These are phyloP conservation scores for Botrytis pseudocinerea DNA, from an alignment of 2,329 filamentous ascomycete genomes.

Conservation along the genomic window DNA sequence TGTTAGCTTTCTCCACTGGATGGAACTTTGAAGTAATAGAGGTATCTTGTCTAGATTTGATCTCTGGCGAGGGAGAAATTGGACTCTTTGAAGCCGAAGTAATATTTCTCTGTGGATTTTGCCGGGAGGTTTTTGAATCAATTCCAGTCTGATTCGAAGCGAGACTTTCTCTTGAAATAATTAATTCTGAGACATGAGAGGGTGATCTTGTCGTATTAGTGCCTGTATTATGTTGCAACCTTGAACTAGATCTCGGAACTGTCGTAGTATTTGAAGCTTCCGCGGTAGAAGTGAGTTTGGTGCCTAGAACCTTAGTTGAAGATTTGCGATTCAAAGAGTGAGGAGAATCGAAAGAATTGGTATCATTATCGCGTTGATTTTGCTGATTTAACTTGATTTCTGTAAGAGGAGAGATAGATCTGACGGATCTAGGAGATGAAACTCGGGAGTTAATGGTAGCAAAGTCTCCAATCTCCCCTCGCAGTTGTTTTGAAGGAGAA, in stretches of 20 bases:
- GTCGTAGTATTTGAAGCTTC: neutral
- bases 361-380: constrained; percentile 16
- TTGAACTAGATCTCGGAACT: neutral
- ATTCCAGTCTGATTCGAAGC: constrained; percentile 12
- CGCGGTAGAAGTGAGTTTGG: neutral
- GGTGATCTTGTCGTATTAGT: too few relatives aligned
- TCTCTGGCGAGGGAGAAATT: neutral
- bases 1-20: constrained; percentile 27
- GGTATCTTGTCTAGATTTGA: neutral
- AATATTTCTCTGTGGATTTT: neutral
- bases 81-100: neutral
- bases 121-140: neutral
- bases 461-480: neutral
- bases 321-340: neutral
- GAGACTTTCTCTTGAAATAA: neutral
- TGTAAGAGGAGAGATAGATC: neutral
- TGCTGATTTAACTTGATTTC: neutral
- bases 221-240: neutral
- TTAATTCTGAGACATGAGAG: neutral
- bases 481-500: neutral
- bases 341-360: neutral
- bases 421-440: neutral
- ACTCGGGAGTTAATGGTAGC: constrained; percentile 2
- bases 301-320: neutral
- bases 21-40: neutral